These are phyloP conservation scores for Zizania palustris DNA, from an alignment of 202 grass and related monocot genomes.

Conservation along the genomic window DNA sequence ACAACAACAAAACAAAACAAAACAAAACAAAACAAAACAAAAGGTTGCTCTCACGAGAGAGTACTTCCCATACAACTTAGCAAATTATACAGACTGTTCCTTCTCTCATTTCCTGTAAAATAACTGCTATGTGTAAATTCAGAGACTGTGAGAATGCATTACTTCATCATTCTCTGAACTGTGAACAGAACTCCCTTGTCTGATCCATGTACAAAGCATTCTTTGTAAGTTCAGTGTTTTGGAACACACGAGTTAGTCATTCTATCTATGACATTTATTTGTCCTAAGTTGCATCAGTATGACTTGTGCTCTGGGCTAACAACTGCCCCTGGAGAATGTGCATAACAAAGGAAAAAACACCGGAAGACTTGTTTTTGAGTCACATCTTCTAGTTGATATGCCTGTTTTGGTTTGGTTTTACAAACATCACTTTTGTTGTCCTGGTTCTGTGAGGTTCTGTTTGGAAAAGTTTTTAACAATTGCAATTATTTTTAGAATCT, in stretches of 20 bases:
- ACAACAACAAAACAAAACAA: background rate
- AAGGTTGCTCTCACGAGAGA: background rate
- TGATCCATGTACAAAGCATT: constrained; percentile 19
- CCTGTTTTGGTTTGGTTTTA: background rate
- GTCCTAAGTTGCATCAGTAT: background rate
- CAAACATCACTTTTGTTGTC: background rate
- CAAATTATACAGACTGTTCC: constrained; percentile 15
- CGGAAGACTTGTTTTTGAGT: background rate
- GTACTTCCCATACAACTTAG: background rate
- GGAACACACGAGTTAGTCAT: background rate
- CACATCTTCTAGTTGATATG: background rate
- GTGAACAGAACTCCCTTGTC: background rate
- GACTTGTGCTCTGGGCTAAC: background rate
- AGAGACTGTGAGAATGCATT: background rate
- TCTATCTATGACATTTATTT: background rate
- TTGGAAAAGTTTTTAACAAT: background rate
- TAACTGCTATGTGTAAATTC: background rate
- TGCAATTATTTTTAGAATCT: too few relatives aligned
- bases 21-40: background rate
- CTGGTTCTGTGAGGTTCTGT: background rate
- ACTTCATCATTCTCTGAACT: constrained; percentile 6
- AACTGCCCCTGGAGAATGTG: background rate
- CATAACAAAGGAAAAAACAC: too few relatives aligned
- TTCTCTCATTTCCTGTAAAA: background rate
- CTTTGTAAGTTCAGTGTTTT: background rate